Conservation (phyloP, 441 rosid species). For the Mallotus japonicus region DNA sequence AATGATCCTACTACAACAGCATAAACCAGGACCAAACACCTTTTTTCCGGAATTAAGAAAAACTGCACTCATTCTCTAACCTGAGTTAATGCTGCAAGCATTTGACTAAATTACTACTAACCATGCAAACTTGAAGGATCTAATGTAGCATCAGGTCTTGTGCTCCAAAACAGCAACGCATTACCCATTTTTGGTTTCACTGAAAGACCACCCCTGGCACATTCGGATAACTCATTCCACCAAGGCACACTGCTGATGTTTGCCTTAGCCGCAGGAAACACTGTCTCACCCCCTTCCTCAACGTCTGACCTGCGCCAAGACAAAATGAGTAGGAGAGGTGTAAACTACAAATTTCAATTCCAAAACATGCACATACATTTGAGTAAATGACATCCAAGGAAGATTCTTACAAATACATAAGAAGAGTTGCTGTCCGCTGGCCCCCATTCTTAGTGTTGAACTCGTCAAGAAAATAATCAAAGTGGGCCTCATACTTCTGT, state of each 20-base stretch:
- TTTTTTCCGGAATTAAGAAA: background rate
- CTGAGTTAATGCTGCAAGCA: constrained; percentile 1
- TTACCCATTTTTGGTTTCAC: constrained; percentile 88
- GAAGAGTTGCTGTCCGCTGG: constrained; percentile 94
- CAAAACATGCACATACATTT: background rate
- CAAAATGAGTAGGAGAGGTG: background rate
- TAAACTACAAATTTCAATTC: background rate
- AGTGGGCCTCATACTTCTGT: constrained; percentile 87
- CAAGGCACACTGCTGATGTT: constrained; percentile 71
- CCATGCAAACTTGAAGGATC: constrained; percentile 93
- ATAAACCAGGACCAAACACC: background rate
- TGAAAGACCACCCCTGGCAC: constrained; percentile 73
- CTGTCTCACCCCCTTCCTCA: constrained; percentile 98
- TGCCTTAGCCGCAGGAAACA: constrained; percentile 72
- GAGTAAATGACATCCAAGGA: background rate
- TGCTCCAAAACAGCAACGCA: constrained; percentile 92
- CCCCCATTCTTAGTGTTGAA: constrained; percentile 86
- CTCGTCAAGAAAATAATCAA: constrained; percentile 80
- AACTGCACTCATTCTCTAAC: background rate
- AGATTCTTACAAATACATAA: constrained; percentile 83
- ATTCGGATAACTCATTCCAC: constrained; percentile 88
- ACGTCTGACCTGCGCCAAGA: constrained; percentile 72
- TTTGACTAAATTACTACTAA: constrained; percentile 29
- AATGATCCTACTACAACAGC: background rate
- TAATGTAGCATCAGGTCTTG: constrained; percentile 78